phyloP scores from a whole-genome alignment of 2,329 filamentous ascomycete species.

The Zymoseptoria brevis region DNA sequence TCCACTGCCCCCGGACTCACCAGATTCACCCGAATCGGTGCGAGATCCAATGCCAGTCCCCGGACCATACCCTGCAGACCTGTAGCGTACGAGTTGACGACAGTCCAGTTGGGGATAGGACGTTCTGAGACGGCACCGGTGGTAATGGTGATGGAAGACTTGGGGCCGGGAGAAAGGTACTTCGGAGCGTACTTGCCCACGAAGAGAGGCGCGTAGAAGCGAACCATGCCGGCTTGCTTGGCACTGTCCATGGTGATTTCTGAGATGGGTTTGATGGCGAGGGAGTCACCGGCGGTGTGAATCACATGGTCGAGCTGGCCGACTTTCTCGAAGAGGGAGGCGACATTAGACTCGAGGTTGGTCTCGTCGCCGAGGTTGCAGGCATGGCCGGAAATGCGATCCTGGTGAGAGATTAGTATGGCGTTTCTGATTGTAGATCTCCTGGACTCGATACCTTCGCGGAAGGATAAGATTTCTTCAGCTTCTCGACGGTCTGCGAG shows the following conservation, averaged over 20 bases:
- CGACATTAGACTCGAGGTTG: conserved; percentile 42
- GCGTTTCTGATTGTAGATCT: not conserved
- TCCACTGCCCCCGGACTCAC: conserved; percentile 49
- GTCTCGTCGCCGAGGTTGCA: conserved; percentile 42
- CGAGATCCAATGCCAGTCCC: conserved; percentile 54
- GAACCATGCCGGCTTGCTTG: conserved; percentile 40
- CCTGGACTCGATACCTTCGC: conserved; percentile 16
- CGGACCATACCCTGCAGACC: conserved; percentile 48
- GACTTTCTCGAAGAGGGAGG: conserved; percentile 35
- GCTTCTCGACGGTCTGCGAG: conserved; percentile 37
- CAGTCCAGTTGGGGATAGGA: conserved; percentile 46
- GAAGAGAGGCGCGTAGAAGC: conserved; percentile 45
- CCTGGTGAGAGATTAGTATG: not conserved
- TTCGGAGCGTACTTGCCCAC: conserved; percentile 43
- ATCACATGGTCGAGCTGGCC: conserved; percentile 48
- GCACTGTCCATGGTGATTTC: conserved; percentile 36
- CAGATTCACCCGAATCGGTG: conserved; percentile 56
- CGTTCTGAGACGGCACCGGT: conserved; percentile 45
- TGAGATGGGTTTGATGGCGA: conserved; percentile 35
- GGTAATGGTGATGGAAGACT: conserved; percentile 50
- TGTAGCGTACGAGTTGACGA: conserved; percentile 42
- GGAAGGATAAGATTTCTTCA: conserved; percentile 40
- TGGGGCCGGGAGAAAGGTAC: conserved; percentile 37
- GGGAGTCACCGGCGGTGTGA: conserved; percentile 47
- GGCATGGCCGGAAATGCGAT: conserved; percentile 37